These are phyloP conservation scores for Artemisia annua DNA, from an alignment of 129 eudicot genomes.

Conservation along the genomic window DNA sequence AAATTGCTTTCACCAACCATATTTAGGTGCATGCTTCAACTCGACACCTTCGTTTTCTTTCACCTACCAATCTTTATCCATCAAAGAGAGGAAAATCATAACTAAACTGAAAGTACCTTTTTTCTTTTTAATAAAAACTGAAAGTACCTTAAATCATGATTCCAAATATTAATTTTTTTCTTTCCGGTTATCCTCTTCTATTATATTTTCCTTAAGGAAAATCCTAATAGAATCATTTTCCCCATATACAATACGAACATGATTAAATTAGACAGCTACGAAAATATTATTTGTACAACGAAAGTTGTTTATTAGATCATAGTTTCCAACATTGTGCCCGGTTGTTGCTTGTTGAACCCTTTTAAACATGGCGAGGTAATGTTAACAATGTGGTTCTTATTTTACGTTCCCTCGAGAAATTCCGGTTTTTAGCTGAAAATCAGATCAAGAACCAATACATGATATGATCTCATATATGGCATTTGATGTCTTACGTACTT, in stretches of 20 bases:
- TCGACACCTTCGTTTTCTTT: conserved; percentile 19
- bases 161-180: no score
- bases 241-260: no score
- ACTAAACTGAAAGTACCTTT: background rate
- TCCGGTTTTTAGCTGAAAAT: background rate
- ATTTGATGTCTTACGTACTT: background rate
- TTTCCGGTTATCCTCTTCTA: no score
- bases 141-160: background rate
- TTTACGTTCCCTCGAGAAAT: background rate
- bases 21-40: conserved; percentile 27
- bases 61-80: conserved; percentile 32
- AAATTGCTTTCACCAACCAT: conserved; percentile 25
- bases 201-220: no score
- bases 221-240: no score
- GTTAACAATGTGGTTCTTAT: no score
- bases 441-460: background rate
- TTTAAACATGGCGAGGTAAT: no score
- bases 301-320: no score
- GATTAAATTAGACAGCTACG: no score
- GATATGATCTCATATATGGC: background rate
- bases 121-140: background rate
- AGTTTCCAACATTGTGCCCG: no score
- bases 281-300: no score
- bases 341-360: no score
- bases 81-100: background rate